Conservation (phyloP, 129 eudicot species). For the Glebionis coronaria region DNA sequence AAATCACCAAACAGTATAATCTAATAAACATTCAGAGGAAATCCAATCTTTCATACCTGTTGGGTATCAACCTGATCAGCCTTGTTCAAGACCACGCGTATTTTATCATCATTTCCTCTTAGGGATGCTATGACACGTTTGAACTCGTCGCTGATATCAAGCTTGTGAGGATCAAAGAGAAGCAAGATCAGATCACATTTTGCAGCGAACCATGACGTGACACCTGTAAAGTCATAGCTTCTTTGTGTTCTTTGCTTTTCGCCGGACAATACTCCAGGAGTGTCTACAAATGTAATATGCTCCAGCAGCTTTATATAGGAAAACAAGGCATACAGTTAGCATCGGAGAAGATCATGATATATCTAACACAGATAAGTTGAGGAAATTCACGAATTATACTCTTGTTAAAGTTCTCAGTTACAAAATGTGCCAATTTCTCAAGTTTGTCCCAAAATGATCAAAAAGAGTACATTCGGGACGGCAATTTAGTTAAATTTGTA, state of each 20-base stretch:
- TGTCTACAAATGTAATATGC: conserved; percentile 93
- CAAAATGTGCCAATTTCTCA: too few relatives aligned
- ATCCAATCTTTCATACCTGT: conserved; percentile 44
- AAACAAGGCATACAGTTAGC: neutral
- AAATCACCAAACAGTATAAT: too few relatives aligned
- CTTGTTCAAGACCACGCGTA: conserved; percentile 93
- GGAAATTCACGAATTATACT: too few relatives aligned
- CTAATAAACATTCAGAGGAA: neutral
- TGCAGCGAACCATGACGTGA: conserved; percentile 93
- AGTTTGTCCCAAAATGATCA: conserved; percentile 25
- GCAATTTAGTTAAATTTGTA: too few relatives aligned
- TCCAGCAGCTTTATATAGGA: conserved; percentile 56
- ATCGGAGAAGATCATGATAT: neutral
- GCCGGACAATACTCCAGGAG: conserved; percentile 92
- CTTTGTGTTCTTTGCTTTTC: too few relatives aligned
- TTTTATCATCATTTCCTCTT: too few relatives aligned
- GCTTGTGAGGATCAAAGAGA: conserved; percentile 75
- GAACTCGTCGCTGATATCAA: too few relatives aligned
- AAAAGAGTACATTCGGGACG: too few relatives aligned
- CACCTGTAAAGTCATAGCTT: too few relatives aligned
- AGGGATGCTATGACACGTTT: too few relatives aligned
- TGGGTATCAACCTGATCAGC: conserved; percentile 99
- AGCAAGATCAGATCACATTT: conserved; percentile 87
- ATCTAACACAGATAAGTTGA: too few relatives aligned
- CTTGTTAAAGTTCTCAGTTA: too few relatives aligned